Evolutionary conservation across 768 basidiomycete species (phyloP).

Genomic region (Boletus eberwhitei): DNA sequence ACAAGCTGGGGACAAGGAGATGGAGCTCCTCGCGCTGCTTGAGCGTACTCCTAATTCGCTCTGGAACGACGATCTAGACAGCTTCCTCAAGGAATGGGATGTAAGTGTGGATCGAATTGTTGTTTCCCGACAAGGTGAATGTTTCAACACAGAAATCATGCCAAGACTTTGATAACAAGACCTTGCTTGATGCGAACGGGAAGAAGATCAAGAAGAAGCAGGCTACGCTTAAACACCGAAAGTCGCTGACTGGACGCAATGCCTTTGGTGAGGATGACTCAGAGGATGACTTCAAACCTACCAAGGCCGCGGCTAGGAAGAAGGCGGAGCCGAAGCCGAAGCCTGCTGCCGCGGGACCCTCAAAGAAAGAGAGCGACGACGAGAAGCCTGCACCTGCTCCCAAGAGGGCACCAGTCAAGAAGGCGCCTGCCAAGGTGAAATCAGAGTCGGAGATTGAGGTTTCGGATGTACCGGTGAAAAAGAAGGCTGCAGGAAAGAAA

Average conservation of each 20-base stretch:
- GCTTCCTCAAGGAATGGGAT: slow-evolving; percentile 81
- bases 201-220: slow-evolving; percentile 60
- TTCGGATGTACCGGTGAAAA: slow-evolving; percentile 24
- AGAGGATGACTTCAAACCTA: slow-evolving; percentile 57
- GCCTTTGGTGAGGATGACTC: slow-evolving; percentile 36
- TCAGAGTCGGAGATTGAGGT: slow-evolving; percentile 40
- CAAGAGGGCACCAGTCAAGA: slow-evolving; percentile 33
- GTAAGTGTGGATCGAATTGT: slow-evolving; percentile 42
- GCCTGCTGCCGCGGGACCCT: slow-evolving; percentile 34
- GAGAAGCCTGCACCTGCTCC: slow-evolving; percentile 25
- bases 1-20: slow-evolving; percentile 80
- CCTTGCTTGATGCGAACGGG: slow-evolving; percentile 42
- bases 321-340: slow-evolving; percentile 30
- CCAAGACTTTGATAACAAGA: slow-evolving; percentile 43
- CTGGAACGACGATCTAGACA: slow-evolving; percentile 89
- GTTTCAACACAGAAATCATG: slow-evolving; percentile 35
- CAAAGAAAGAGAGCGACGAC: slow-evolving; percentile 47
- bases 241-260: slow-evolving; percentile 45
- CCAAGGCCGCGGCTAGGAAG: slow-evolving; percentile 43
- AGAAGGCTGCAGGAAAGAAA: slow-evolving; percentile 20
- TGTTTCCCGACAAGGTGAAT: neutral
- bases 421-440: slow-evolving; percentile 32
- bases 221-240: slow-evolving; percentile 49
- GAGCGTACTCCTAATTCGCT: slow-evolving; percentile 75
- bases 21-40: slow-evolving; percentile 73